Evolutionary conservation across 2,329 filamentous ascomycete genomes (phyloP), one percentile per base, ranked within the genome.

Genomic region (Seiridium unicorne): DNA sequence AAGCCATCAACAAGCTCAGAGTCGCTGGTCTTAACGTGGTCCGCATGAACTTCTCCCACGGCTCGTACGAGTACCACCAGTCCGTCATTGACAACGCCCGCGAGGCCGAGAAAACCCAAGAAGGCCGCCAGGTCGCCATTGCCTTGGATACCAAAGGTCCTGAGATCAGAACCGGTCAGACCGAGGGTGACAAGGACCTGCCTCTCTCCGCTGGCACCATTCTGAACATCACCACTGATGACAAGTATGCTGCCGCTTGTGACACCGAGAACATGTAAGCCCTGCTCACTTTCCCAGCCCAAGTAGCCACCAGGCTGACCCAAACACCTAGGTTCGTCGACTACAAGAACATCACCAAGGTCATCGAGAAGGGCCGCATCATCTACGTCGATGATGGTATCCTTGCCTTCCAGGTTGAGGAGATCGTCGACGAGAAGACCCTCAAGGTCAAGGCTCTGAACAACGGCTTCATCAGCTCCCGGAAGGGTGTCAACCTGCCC

Each of bases 301-400:
- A 26, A 26, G 18, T 26, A 26, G 18, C 18, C 18, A 26, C 18
- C 18, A 2, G 1, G 18, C 18, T 26, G 18, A 26, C 18, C 18
- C 18, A 26, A 26, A 26, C 18, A 26, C 18, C 58, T n/a, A 94
- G 91, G 89, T 97, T 93, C 74, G 90, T 98, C 73, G 94, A 98
- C 84, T 98, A 99, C 86, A 96, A 96, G 89, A 99, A 99, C 85
- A 98, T 99, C 80, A 97, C 94, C 80, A 97, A 96, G 83, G 95
- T 99, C 70, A 98, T 99, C 73, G 79, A 91, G 75, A 83, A 86
- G 62, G 95, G 94, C 73, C 93, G 95, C 72, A 89, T 90, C 78
- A 96, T 99, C 84, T 99, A 96, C 80, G 95, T 99, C 70, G 95
- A 99, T 73, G 95, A 99, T 73, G 95, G 95, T 79, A 94, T 99